Percentiles rank a stretch among this genome's conserved stretches.
These are phyloP conservation scores for Phellopilus nigrolimitatus DNA, from an alignment of 1,284 basidiomycete genomes.

Conservation along the genomic window DNA sequence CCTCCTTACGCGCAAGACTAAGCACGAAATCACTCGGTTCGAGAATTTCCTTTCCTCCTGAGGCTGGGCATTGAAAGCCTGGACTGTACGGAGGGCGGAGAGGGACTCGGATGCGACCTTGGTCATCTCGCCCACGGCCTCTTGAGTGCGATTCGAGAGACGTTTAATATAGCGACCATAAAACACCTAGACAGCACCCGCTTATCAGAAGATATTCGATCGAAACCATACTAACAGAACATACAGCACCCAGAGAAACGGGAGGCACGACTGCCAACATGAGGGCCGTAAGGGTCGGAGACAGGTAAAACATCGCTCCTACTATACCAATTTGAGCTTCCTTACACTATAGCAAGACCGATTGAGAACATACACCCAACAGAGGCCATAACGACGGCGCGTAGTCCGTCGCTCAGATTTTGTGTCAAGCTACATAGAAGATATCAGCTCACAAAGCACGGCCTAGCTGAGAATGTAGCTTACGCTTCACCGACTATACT, in stretches of 20 bases:
- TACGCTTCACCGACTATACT: constrained; percentile 94
- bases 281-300: constrained; percentile 82
- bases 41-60: constrained; percentile 73
- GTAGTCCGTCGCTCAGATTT: constrained; percentile 87
- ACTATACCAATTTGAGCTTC: constrained; percentile 42
- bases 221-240: constrained; percentile 26
- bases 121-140: constrained; percentile 92
- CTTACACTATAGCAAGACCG: background rate
- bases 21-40: constrained; percentile 68
- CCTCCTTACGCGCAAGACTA: constrained; percentile 80
- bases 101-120: constrained; percentile 90
- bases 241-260: constrained; percentile 88
- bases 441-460: constrained; percentile 10
- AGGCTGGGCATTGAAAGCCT: constrained; percentile 79
- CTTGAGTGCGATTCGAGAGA: constrained; percentile 89
- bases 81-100: constrained; percentile 89
- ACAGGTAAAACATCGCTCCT: constrained; percentile 95
- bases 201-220: background rate
- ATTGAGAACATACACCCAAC: constrained; percentile 66
- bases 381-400: constrained; percentile 83
- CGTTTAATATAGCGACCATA: constrained; percentile 94
- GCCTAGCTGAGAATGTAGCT: constrained; percentile 23
- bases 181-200: constrained; percentile 61
- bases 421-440: constrained; percentile 66
- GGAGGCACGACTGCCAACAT: constrained; percentile 96